These are phyloP conservation scores for Brassica cretica DNA, from an alignment of 345 rosid genomes.

Conservation along the genomic window DNA sequence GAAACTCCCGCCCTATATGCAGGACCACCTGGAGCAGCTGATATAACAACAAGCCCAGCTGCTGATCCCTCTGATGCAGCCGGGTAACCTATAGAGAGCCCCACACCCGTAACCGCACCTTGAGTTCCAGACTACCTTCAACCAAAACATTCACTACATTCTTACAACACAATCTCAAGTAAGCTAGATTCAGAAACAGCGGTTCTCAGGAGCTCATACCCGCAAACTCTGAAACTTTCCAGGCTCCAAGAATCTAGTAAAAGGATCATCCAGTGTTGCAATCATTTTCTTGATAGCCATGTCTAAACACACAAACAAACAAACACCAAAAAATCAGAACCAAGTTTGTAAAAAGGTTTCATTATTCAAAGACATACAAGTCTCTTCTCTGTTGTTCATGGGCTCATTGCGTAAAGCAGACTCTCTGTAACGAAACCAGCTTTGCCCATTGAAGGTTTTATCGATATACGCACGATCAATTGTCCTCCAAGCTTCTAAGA, in stretches of 20 bases:
- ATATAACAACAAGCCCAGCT: constrained; percentile 77
- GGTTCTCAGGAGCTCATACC: constrained; percentile 50
- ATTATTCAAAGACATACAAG: constrained; percentile 51
- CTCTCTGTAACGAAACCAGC: constrained; percentile 98
- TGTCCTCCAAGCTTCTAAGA: constrained; percentile 95
- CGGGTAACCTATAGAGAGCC: constrained; percentile 91
- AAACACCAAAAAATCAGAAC: constrained; percentile 12
- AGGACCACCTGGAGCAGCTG: constrained; percentile 92
- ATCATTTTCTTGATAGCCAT: constrained; percentile 86
- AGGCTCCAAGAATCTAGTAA: constrained; percentile 92
- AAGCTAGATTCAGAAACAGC: neutral
- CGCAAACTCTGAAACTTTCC: constrained; percentile 86
- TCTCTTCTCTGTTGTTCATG: constrained; percentile 85
- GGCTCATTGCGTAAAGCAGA: constrained; percentile 81
- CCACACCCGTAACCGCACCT: constrained; percentile 94
- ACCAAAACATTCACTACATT: constrained; percentile 49
- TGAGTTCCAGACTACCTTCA: constrained; percentile 99
- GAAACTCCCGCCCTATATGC: constrained; percentile 77
- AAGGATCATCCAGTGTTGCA: constrained; percentile 88
- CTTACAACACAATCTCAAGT: constrained; percentile 26
- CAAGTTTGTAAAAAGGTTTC: constrained; percentile 5
- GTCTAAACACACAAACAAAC: constrained; percentile 51
- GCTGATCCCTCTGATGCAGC: constrained; percentile 51
- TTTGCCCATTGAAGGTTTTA: constrained; percentile 90
- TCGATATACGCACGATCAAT: constrained; percentile 92